Conservation (phyloP, 148 eudicot species). For the Camellia sinensis region DNA sequence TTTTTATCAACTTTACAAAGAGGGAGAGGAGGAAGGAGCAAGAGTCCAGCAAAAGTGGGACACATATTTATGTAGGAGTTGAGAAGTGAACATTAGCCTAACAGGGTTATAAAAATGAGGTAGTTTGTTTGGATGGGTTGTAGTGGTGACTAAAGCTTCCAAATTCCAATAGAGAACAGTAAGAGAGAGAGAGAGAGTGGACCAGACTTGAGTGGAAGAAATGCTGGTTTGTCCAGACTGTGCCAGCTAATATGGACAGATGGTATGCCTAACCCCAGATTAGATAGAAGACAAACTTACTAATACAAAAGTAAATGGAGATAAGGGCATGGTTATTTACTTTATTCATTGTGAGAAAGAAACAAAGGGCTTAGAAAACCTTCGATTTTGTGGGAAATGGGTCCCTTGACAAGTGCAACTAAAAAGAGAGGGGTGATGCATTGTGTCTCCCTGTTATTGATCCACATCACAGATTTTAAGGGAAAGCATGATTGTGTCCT, state of each 20-base stretch:
- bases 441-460: not conserved
- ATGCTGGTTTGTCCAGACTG: not conserved
- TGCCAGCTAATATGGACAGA: not conserved
- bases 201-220: conserved; percentile 5
- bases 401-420: not conserved
- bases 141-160: not conserved
- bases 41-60: not conserved
- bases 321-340: not conserved
- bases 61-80: conserved; percentile 1
- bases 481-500: not conserved
- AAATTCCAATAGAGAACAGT: conserved; percentile 7
- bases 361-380: not conserved
- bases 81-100: not conserved
- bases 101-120: not conserved
- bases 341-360: not conserved
- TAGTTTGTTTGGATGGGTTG: not conserved
- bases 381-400: not conserved
- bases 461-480: not conserved
- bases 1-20: not conserved
- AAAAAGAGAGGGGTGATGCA: not conserved
- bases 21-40: not conserved
- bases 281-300: too few species aligned
- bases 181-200: not conserved
- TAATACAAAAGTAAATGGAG: not conserved
- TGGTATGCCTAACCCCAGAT: not conserved